Base-by-base conservation (phyloP, 139 green algal species). In the Medakamo hakoo region DNA sequence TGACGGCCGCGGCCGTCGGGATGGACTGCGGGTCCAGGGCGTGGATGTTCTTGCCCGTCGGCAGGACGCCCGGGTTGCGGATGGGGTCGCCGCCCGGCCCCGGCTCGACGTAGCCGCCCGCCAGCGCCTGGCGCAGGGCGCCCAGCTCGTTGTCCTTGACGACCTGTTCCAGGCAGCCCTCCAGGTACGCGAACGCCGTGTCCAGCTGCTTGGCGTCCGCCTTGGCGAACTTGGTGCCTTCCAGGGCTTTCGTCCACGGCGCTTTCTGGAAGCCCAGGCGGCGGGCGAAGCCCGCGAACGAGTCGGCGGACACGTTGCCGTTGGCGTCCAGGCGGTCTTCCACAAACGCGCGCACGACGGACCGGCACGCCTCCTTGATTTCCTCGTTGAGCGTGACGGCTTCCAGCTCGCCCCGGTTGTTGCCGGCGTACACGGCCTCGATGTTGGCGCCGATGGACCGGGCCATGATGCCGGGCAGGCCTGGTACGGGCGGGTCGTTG, bases 1-100 rank as follows among this genome's bases (percentile, higher is more conserved):
- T 89, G 27, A 93, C 56, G 1, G 90, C 90, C 21, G 86, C 84
- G 30, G 70, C 57, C 49, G 88, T 95, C 64, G 88, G 88, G 75
- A 95, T 95, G 68, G 82, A 88, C 82, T 98, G 92, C 21, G 93
- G 93, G 81, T 99, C 93, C 58, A 99, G 79, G 2, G 93, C 93
- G 72, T 99, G 93, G 79, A 99, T 96, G 90, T 99, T 99, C 79
- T 98, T 98, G 74, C 93, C 93, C 4, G 93, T 98, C 57, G 93
- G 93, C 68, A 99, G 83, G 63, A 99, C 93, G 63, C 71, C 71
- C 18, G 93, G 93, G 85, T 98, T 98, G 69, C 91, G 85, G 80
- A 99, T 99, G 67, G 93, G 93, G 82, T 99, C 93, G 52, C 93
- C 93, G 25, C 93, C 93, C 2, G 93, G 93, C 30, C 93, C 93